A percentile compares a stretch with the other conserved stretches of the same genome.
Conservation (phyloP, 2,329 filamentous ascomycete species). For the Phialophora verrucosa region DNA sequence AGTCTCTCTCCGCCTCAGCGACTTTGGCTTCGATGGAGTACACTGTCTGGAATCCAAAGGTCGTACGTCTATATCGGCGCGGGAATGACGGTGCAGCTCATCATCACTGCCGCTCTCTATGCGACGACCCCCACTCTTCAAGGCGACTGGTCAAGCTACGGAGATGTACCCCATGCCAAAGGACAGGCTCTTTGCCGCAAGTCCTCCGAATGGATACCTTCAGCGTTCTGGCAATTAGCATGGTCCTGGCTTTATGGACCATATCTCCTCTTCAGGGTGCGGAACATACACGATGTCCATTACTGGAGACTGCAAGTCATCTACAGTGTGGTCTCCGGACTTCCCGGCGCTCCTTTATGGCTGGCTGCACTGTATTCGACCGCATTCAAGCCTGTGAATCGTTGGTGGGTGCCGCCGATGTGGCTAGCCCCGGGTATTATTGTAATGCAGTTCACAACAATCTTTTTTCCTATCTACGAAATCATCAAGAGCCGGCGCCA, state of each 20-base stretch:
- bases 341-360: slow-evolving; percentile 68
- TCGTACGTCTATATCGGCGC: slow-evolving; percentile 12
- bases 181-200: slow-evolving; percentile 24
- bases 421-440: slow-evolving; percentile 65
- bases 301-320: slow-evolving; percentile 67
- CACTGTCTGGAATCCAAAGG: slow-evolving; percentile 7
- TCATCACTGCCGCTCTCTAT: slow-evolving; percentile 15
- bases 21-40: slow-evolving; percentile 1
- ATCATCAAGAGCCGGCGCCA: slow-evolving; percentile 5
- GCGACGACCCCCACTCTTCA: slow-evolving; percentile 18
- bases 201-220: slow-evolving; percentile 56
- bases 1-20: background rate
- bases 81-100: slow-evolving; percentile 19
- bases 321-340: slow-evolving; percentile 50
- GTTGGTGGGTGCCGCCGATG: slow-evolving; percentile 62
- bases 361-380: slow-evolving; percentile 59
- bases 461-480: slow-evolving; percentile 62
- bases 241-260: slow-evolving; percentile 69
- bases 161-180: slow-evolving; percentile 16
- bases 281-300: slow-evolving; percentile 64
- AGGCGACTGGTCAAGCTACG: slow-evolving; percentile 18
- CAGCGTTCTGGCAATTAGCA: slow-evolving; percentile 66
- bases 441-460: slow-evolving; percentile 63
- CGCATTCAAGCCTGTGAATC: slow-evolving; percentile 57
- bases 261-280: slow-evolving; percentile 62